Evolutionary conservation across 148 eudicot genomes (phyloP).

Genomic region (Drosera capensis): DNA sequence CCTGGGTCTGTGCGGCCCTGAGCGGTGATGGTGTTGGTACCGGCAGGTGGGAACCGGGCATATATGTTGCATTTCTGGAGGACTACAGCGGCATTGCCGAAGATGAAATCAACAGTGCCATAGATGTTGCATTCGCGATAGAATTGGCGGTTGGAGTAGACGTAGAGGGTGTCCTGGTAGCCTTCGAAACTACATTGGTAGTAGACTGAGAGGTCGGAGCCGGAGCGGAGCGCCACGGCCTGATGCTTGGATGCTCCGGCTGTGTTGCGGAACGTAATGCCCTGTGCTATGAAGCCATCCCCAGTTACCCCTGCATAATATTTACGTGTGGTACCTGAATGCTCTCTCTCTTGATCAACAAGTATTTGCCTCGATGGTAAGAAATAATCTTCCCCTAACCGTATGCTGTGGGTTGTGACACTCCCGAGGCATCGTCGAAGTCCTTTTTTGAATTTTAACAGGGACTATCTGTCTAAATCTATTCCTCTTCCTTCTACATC

Average conservation of each 20-base stretch:
- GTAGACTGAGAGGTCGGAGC: constrained; percentile 67
- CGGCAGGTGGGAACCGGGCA: constrained; percentile 26
- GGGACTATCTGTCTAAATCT: no score
- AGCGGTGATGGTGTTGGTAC: constrained; percentile 54
- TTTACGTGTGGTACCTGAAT: not conserved
- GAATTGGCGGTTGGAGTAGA: constrained; percentile 50
- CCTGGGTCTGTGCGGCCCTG: constrained; percentile 68
- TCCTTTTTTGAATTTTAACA: no score
- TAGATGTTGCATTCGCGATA: constrained; percentile 50
- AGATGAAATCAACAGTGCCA: constrained; percentile 68
- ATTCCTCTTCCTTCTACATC: no score
- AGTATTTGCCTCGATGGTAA: no score
- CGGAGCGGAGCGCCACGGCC: constrained; percentile 66
- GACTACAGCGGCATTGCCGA: constrained; percentile 68
- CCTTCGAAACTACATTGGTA: constrained; percentile 76
- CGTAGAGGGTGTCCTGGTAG: constrained; percentile 76
- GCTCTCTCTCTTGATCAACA: no score
- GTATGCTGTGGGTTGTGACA: no score
- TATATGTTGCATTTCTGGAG: constrained; percentile 60
- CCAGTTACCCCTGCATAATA: constrained; percentile 37
- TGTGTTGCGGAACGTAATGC: constrained; percentile 54
- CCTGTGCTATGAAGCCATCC: constrained; percentile 58
- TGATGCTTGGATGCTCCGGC: constrained; percentile 68
- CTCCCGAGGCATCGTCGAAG: no score
- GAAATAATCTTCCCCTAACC: no score